phyloP scores from a whole-genome alignment of 2,329 filamentous ascomycete species.

The Fusarium subglutinans region DNA sequence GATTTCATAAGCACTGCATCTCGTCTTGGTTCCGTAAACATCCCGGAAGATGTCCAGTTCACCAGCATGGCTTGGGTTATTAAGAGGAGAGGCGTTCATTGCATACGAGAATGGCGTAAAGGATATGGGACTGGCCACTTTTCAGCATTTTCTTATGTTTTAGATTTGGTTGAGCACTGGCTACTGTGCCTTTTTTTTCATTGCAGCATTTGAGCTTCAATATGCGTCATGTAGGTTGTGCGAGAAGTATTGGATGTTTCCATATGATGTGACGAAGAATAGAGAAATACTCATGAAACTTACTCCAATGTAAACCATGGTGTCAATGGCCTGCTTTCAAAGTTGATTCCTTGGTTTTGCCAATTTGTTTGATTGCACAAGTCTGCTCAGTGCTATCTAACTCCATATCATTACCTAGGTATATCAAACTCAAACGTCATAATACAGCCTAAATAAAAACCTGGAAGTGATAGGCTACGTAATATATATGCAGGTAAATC shows the following conservation, averaged over 20 bases:
- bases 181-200: constrained; percentile 30
- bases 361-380: neutral
- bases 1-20: constrained; percentile 71
- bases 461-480: neutral
- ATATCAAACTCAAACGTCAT: neutral
- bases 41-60: constrained; percentile 71
- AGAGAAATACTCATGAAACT: neutral
- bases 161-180: constrained; percentile 28
- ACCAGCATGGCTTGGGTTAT: constrained; percentile 70
- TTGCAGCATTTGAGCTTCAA: constrained; percentile 9
- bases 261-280: neutral
- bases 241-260: neutral
- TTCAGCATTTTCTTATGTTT: constrained; percentile 26
- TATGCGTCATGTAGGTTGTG: constrained; percentile 2
- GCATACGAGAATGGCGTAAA: constrained; percentile 38
- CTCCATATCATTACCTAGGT: neutral
- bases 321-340: neutral
- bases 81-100: constrained; percentile 36
- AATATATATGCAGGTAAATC: neutral
- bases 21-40: constrained; percentile 69
- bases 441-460: neutral
- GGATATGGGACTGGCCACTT: constrained; percentile 9
- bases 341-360: neutral
- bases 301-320: neutral
- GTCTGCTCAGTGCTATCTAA: neutral